Percentiles rank a stretch among this genome's conserved stretches.
Evolutionary conservation across 345 rosid species (phyloP).

Genomic region (Pistacia atlantica): DNA sequence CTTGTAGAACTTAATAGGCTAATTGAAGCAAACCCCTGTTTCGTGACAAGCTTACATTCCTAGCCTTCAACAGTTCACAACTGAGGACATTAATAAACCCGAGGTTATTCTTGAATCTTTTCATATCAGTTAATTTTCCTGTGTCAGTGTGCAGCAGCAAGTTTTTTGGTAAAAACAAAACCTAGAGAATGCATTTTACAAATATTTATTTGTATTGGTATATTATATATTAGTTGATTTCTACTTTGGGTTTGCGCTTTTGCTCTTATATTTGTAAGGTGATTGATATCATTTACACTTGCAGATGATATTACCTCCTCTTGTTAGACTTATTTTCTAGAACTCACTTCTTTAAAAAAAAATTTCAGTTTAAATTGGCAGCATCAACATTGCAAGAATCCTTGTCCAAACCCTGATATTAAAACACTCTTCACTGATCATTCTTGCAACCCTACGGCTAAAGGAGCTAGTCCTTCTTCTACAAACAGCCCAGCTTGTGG

Average conservation of each 20-base stretch:
- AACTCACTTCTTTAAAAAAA: constrained; percentile 12
- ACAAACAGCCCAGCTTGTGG: constrained; percentile 59
- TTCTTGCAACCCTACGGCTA: too few relatives aligned
- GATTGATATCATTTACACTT: background rate
- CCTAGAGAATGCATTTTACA: too few relatives aligned
- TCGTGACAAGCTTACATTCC: too few relatives aligned
- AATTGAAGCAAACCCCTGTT: too few relatives aligned
- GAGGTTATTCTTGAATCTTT: too few relatives aligned
- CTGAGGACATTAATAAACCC: too few relatives aligned
- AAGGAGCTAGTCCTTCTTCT: constrained; percentile 80
- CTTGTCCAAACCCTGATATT: constrained; percentile 87
- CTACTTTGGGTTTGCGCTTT: background rate
- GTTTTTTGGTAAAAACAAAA: too few relatives aligned
- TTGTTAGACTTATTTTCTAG: constrained; percentile 9
- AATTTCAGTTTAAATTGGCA: constrained; percentile 86
- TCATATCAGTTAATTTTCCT: too few relatives aligned
- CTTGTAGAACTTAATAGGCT: too few relatives aligned
- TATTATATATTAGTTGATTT: background rate
- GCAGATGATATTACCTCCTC: constrained; percentile 2
- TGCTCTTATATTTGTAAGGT: background rate
- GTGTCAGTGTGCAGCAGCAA: too few relatives aligned
- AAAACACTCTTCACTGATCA: constrained; percentile 85
- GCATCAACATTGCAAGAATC: constrained; percentile 94
- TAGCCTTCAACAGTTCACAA: too few relatives aligned
- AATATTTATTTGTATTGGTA: too few relatives aligned